Evolutionary conservation across 768 basidiomycete species (phyloP).

Genomic region (Tylopilus balloui): DNA sequence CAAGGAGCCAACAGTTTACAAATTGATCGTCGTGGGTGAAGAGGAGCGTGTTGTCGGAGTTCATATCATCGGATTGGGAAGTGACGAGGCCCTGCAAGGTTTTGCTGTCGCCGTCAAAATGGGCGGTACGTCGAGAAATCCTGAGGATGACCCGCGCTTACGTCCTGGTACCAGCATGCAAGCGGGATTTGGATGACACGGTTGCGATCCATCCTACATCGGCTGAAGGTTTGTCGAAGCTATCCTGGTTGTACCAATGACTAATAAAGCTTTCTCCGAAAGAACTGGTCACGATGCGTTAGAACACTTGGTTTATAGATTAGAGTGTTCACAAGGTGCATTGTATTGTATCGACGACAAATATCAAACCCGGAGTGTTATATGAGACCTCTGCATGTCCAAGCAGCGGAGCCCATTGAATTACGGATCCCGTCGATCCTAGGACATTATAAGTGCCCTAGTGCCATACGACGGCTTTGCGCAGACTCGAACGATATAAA

Average conservation of each 20-base stretch:
- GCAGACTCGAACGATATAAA: too few relatives aligned
- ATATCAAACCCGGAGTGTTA: not conserved
- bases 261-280: slow-evolving; percentile 14
- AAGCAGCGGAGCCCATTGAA: too few relatives aligned
- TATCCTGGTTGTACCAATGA: not conserved
- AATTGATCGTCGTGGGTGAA: slow-evolving; percentile 79
- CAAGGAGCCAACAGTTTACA: slow-evolving; percentile 94
- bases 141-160: slow-evolving; percentile 3
- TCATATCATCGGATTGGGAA: slow-evolving; percentile 87
- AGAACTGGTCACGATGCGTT: slow-evolving; percentile 60
- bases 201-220: slow-evolving; percentile 92
- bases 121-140: slow-evolving; percentile 48
- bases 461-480: too few relatives aligned
- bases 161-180: slow-evolving; percentile 46
- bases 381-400: too few relatives aligned
- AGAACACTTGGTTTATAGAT: not conserved
- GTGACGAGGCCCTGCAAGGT: slow-evolving; percentile 94
- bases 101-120: slow-evolving; percentile 98
- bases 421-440: too few relatives aligned
- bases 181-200: slow-evolving; percentile 80
- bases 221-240: slow-evolving; percentile 58
- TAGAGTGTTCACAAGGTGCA: not conserved
- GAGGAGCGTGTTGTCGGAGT: slow-evolving; percentile 97
- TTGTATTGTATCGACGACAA: not conserved
- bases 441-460: too few relatives aligned